Evolutionary conservation across 768 basidiomycete genomes (phyloP).

Genomic region (Serendipita vermifera): DNA sequence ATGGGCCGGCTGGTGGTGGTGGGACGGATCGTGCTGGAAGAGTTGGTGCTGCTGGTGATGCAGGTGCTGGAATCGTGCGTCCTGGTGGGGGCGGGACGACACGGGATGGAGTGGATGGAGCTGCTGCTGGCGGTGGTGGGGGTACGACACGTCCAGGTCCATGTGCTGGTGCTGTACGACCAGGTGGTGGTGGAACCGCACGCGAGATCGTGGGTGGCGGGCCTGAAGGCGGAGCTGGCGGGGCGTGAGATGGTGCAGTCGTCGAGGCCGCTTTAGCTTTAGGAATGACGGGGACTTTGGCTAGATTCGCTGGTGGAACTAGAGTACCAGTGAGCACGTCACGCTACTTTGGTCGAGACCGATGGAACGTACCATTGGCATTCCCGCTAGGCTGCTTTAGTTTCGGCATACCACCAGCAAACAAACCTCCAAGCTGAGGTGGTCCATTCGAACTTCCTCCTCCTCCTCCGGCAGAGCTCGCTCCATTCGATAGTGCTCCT

Average conservation of each 20-base stretch:
- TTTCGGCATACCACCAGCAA: conserved; percentile 87
- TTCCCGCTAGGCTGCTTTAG: conserved; percentile 64
- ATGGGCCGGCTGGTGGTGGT: conserved; percentile 13
- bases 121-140: conserved; percentile 29
- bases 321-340: conserved; percentile 2
- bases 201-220: conserved; percentile 8
- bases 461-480: conserved; percentile 21
- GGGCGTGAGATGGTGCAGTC: conserved; percentile 21
- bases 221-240: conserved; percentile 18
- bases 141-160: conserved; percentile 21
- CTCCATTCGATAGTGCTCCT: conserved; percentile 26
- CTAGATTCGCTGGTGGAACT: conserved; percentile 54
- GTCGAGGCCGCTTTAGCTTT: conserved; percentile 31
- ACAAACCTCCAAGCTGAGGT: conserved; percentile 71
- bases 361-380: conserved; percentile 35
- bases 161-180: conserved; percentile 20
- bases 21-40: conserved; percentile 13
- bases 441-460: conserved; percentile 47
- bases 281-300: conserved; percentile 54
- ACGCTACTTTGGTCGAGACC: conserved; percentile 4
- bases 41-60: conserved; percentile 34
- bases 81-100: conserved; percentile 15
- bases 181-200: conserved; percentile 17
- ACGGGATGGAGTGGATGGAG: conserved; percentile 19
- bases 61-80: conserved; percentile 28